These are phyloP conservation scores for Inosperma sp. DNA, from an alignment of 768 basidiomycete species.

Conservation along the genomic window DNA sequence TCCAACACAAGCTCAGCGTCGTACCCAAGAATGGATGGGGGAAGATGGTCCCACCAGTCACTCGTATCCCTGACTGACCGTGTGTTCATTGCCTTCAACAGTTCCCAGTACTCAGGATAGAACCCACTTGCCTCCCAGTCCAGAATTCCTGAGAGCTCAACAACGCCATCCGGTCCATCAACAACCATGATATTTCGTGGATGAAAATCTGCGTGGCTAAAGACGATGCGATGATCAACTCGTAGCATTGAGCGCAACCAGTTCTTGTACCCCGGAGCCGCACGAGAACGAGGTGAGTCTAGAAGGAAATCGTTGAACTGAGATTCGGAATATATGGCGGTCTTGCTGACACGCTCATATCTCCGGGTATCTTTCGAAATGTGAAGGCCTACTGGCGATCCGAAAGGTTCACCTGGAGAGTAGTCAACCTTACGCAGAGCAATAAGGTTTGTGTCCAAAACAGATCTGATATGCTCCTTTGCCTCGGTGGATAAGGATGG, in stretches of 20 bases:
- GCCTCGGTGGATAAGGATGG: background rate
- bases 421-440: background rate
- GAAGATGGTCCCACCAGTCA: slow-evolving; percentile 2
- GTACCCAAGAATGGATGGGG: slow-evolving; percentile 1
- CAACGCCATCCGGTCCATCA: background rate
- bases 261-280: background rate
- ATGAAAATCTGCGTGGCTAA: slow-evolving; percentile 8
- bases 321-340: background rate
- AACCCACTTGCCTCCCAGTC: slow-evolving; percentile 15
- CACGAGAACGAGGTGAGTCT: background rate
- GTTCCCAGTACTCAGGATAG: slow-evolving; percentile 17
- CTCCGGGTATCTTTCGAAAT: background rate
- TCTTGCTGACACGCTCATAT: background rate
- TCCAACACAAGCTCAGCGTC: background rate
- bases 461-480: background rate
- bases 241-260: slow-evolving; percentile 3
- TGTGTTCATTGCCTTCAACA: slow-evolving; percentile 5
- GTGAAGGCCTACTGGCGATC: background rate
- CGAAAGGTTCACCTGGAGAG: background rate
- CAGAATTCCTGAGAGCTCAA: slow-evolving; percentile 7
- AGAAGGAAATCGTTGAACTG: slow-evolving; percentile 1
- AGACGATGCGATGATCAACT: slow-evolving; percentile 7
- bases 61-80: background rate
- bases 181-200: slow-evolving; percentile 9
- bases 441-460: background rate